Percentiles rank a stretch among this genome's conserved stretches.
phyloP scores from a whole-genome alignment of 164 flowering plant genomes.

The Paratinospora sagittata region DNA sequence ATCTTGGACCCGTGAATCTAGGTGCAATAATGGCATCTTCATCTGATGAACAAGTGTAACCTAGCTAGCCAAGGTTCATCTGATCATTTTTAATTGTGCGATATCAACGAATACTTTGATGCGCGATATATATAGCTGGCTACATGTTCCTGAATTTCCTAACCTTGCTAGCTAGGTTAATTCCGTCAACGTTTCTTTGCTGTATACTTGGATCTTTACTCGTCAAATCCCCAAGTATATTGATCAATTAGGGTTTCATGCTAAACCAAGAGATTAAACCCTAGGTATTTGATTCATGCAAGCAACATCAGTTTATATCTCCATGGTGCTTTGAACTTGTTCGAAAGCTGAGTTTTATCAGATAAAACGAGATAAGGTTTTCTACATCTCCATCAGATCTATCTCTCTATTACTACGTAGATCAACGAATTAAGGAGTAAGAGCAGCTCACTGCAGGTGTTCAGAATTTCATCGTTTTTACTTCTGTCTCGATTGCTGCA shows the following conservation, averaged over 20 bases:
- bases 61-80: neutral
- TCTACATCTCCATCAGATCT: conserved; percentile 5
- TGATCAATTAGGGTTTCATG: conserved; percentile 34
- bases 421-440: neutral
- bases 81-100: neutral
- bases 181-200: too few species aligned
- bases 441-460: neutral
- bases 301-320: neutral
- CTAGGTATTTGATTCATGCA: conserved; percentile 20
- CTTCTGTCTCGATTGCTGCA: too few species aligned
- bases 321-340: neutral
- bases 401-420: neutral
- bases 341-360: neutral
- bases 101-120: conserved; percentile 1
- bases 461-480: too few species aligned
- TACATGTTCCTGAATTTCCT: conserved; percentile 6
- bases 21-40: neutral
- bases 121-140: neutral
- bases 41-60: conserved; percentile 7
- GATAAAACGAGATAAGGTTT: conserved; percentile 25
- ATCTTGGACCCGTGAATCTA: neutral
- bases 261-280: conserved; percentile 19
- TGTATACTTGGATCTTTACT: conserved; percentile 12
- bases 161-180: neutral
- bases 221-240: neutral